phyloP scores from a whole-genome alignment of 1,284 basidiomycete genomes.

The Trametes hirsuta region DNA sequence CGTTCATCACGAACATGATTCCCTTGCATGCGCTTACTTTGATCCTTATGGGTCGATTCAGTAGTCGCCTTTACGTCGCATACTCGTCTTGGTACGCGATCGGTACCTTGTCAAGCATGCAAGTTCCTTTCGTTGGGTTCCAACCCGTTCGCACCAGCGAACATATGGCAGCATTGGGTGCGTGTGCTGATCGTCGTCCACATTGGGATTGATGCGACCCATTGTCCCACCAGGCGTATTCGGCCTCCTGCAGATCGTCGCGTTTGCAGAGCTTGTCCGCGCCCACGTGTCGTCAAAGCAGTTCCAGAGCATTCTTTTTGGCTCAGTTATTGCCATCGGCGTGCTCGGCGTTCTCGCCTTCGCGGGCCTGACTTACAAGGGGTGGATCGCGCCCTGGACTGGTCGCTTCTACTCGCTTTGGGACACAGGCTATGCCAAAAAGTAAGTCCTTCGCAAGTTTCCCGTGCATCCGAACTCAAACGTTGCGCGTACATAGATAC shows the following conservation, averaged over 20 bases:
- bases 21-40: conserved; percentile 94
- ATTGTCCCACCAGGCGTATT: conserved; percentile 72
- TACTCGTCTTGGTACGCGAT: conserved; percentile 99
- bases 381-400: conserved; percentile 98
- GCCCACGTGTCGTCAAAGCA: conserved; percentile 92
- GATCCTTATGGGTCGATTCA: conserved; percentile 97
- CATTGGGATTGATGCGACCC: conserved; percentile 9
- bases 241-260: conserved; percentile 94
- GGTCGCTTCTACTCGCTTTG: conserved; percentile 99
- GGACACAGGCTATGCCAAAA: conserved; percentile 99
- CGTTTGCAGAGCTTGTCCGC: conserved; percentile 90
- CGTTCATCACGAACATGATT: conserved; percentile 99
- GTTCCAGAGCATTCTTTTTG: conserved; percentile 83
- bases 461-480: conserved; percentile 16
- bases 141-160: conserved; percentile 98
- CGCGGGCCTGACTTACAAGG: conserved; percentile 86
- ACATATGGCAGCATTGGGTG: conserved; percentile 97
- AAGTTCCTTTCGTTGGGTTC: conserved; percentile 99
- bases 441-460: conserved; percentile 47
- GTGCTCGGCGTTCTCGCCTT: conserved; percentile 77
- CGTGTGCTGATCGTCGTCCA: conserved; percentile 20
- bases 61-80: conserved; percentile 89
- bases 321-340: conserved; percentile 71
- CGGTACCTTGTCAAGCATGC: conserved; percentile 97
- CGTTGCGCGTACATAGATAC: conserved; percentile 53